Evolutionary conservation across 768 basidiomycete genomes (phyloP), one percentile per base, ranked within the genome.

Genomic region (Collybia nuda): DNA sequence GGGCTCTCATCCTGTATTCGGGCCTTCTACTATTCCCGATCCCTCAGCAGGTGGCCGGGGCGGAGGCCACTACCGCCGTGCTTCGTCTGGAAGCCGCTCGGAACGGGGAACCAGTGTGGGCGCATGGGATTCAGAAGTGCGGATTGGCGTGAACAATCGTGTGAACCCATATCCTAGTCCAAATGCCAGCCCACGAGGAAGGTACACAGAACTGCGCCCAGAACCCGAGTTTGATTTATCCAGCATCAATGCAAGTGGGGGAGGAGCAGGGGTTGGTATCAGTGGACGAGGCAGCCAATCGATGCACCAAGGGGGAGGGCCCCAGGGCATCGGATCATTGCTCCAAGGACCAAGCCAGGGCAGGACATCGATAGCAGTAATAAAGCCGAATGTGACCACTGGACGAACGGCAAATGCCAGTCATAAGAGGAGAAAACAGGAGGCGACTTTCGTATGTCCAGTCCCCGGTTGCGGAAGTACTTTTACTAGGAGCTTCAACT

Each of bases 401-500:
- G 84, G 86, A 36, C 86, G 92, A 52, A 97, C 94, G 42, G 86
- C 86, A 44, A 86, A 89, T 64, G 94, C 94, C 3, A 90, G 88
- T 56, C 84, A 89, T 62, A 85, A 84, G 57, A 74, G 94, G 50
- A 75, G 94, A 58, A 96, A 93, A 62, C 90, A 90, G 63, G 89
- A 93, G 45, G 94, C 93, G 39, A 86, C 82, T 55, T 96, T 95
- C 63, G 68, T 80, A 28, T 93, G 90, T 72, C 87, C 87, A 50
- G 83, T 93, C 23, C 84, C 85, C 1, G 87, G 87, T 9, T 93
- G 91, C 68, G 87, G 85, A 35, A 89, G 87, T 60, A 92, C 91
- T 3, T 94, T 94, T 59, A 97, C 95, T 37, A 74, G 92, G 62
- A 88, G 92, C 63, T 97, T 97, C 73, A 97, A 97, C 64, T 66